These are phyloP conservation scores for Gossypium raimondii DNA, from an alignment of 345 rosid genomes.

Conservation along the genomic window DNA sequence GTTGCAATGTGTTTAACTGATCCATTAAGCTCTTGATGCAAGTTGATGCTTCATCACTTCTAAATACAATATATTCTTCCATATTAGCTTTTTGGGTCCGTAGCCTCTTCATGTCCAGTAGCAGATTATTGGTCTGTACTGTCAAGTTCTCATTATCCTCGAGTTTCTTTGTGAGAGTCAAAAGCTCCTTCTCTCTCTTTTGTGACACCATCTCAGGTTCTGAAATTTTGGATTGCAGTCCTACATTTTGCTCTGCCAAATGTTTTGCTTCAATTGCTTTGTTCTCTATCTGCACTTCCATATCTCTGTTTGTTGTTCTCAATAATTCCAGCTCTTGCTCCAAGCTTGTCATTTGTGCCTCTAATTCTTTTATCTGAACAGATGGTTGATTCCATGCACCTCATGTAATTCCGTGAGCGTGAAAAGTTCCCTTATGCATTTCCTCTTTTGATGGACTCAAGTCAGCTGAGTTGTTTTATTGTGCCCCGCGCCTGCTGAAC, in stretches of 20 bases:
- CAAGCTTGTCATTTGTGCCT: constrained; percentile 34
- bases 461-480: constrained; percentile 40
- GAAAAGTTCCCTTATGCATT: constrained; percentile 37
- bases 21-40: constrained; percentile 40
- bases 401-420: constrained; percentile 45
- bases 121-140: constrained; percentile 35
- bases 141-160: constrained; percentile 57
- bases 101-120: constrained; percentile 37
- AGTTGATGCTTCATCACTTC: constrained; percentile 48
- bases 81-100: constrained; percentile 46
- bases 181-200: constrained; percentile 45
- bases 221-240: constrained; percentile 37
- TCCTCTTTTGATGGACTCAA: constrained; percentile 43
- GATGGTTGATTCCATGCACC: constrained; percentile 44
- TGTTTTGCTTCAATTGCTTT: constrained; percentile 41
- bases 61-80: constrained; percentile 49
- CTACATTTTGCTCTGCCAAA: constrained; percentile 41
- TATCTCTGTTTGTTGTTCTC: constrained; percentile 32
- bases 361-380: constrained; percentile 35
- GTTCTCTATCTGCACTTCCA: constrained; percentile 44
- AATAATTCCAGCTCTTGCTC: constrained; percentile 50
- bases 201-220: constrained; percentile 45
- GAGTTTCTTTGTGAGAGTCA: constrained; percentile 43
- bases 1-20: constrained; percentile 45
- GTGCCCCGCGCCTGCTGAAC: constrained; percentile 42